Evolutionary conservation across 345 rosid genomes (phyloP), one percentile per base, ranked within the genome.

Genomic region (Salix suchowensis): DNA sequence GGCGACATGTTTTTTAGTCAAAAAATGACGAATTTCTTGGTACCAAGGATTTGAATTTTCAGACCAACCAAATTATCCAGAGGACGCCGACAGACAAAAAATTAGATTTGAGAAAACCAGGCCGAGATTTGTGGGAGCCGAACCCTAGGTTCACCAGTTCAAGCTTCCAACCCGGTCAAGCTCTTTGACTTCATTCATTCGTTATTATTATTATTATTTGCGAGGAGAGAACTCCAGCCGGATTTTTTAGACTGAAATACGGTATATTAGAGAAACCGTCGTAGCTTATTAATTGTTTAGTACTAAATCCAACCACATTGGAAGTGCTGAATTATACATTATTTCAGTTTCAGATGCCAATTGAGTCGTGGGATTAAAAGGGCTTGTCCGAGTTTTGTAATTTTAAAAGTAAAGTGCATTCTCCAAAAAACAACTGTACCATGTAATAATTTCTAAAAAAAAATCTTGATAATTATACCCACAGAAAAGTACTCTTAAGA

Each of bases 71-170:
- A 72, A 40, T 7, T 15, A 12, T 8, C 19, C 18, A 7, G 21
- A 55, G 18, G 12, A 65, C 68, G 21, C 24, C 74, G 8, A 60
- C 46, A 19, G 36, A 61, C 30, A 76, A 4, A 34, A 10, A 30
- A 4, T 5, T 18, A 18, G 36, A 15, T 11, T 34, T 9, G 36
- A 70, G 55, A 37, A 70, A 76, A 61, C 48, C 11, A 46, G 44
- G 75, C 65, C 80, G 76, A 71, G 65, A 24, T 76, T 55, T 36
- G 70, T 65, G 80, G 80, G 68, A 65, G 16, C 15, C 30, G 21
- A 36, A 5, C 21, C 39, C 36, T 9, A 7, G 46, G 12, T 11
- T 42, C 46, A 2, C 2, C 46, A 2, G 60, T 54, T 19, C 60
- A 52, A 19, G 11, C 60, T 52, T 18, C 60, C 60, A 19, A 2